Evolutionary conservation across 805 yeast genomes (phyloP), one percentile per base, ranked within the genome.

Genomic region (Metschnikowia cerradonensis): DNA sequence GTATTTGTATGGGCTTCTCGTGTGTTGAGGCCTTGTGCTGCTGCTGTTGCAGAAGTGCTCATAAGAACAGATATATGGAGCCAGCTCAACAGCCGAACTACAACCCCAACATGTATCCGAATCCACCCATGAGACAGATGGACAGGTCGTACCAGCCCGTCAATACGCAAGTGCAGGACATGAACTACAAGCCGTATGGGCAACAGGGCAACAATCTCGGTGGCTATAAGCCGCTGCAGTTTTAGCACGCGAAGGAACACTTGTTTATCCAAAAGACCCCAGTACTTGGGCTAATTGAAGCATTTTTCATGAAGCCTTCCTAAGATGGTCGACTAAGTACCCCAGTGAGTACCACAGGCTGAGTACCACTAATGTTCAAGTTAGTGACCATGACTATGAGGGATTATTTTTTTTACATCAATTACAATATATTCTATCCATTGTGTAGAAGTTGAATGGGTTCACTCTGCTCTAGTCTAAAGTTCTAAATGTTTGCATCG

Each of bases 1-100:
- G 88, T 58, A 53, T 77, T 33, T 80, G 81, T 56, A 84, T 88
- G 59, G 83, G 80, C 3, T 69, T 65, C 23, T 50, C 64, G 4
- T 71, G 75, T 50, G 67, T 54, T 68, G 85, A 55, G 58, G 81
- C 60, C 53, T 69, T 55, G 66, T 76, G 61, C 72, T 83, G 64
- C 63, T 82, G 65, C 75, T 83, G 73, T 75, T 67, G 76, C 58
- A 47, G 72, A 20, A 47, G 61, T 19, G 65, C 66, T 10, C 59
- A 54, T 46, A 41, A 52, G 37, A 51, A 52, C 36, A 40, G 54
- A n/a, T 53, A 53, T 47, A 54, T 57, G 42, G 56, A 60, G 47
- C 63, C 58, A 7, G 56, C 55, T 31, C 58, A 52, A n/a, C 53
- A 52, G 52, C 61, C 63, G 3, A 66, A 64, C 49, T 51, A 58